Evolutionary conservation across 1,284 basidiomycete genomes (phyloP), one percentile per base, ranked within the genome.

Genomic region (Sporisorium exsertum): DNA sequence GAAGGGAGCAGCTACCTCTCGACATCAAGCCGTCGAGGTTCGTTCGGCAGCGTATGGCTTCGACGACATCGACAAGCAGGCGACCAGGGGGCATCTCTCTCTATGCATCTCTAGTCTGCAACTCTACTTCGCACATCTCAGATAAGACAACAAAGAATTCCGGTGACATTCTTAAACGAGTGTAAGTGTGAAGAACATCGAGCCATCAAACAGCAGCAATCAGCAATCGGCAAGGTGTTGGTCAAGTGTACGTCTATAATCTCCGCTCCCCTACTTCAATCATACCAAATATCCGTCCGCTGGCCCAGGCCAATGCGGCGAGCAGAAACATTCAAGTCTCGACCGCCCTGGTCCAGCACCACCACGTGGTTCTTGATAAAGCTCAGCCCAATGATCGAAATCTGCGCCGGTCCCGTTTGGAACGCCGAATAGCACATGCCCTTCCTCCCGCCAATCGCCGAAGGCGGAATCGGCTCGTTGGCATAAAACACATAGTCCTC

Each of bases 361-460:
- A 80, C 56, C 47, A 77, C 67, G 63, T 78, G 76, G 59, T 79
- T 79, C 75, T 79, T 79, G 71, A 81, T 72, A 46, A 79, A 81
- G 64, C 70, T 75, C 50, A 72, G 52, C 22, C 79, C 79, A 29
- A 81, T 42, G 63, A 81, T 66, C 13, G 74, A 70, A 62, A 79
- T 61, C 47, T 60, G 63, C 10, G 65, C 64, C 2, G 74, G 74
- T 6, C 77, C 77, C 5, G 47, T 60, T 52, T 81, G 79, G 77
- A 81, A 72, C 46, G 75, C 69, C 40, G 68, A 72, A 64, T 73
- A 72, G 70, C 79, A 81, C 65, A 78, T 60, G 64, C 55, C 54
- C 16, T 61, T 54, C 43, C 49, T 55, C 35, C 78, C 76, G n/a
- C 70, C 71, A 20, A 72, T 64, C 15, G 55, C 53, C 12, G 66